A percentile compares a stretch with the other conserved stretches of the same genome.
Conservation (phyloP, 2,329 filamentous ascomycete genomes). For the Trichoderma aggressivum region DNA sequence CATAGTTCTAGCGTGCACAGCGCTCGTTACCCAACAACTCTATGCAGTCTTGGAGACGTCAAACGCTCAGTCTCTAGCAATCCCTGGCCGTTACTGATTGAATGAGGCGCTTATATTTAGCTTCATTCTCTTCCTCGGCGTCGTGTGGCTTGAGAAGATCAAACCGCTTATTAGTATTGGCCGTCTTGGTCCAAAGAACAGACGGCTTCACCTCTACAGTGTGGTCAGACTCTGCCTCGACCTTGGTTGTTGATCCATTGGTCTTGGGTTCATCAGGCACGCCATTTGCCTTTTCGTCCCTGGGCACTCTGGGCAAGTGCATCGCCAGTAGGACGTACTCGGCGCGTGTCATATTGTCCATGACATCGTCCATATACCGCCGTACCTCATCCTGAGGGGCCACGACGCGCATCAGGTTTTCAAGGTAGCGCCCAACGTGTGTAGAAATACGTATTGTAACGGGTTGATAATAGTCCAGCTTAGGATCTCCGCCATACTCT, state of each 20-base stretch:
- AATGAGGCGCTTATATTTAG: slow-evolving; percentile 38
- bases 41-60: background rate
- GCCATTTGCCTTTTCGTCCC: slow-evolving; percentile 29
- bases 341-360: slow-evolving; percentile 65
- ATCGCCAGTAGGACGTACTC: slow-evolving; percentile 66
- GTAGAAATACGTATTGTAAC: slow-evolving; percentile 61
- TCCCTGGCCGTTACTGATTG: slow-evolving; percentile 37
- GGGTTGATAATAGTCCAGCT: slow-evolving; percentile 72
- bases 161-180: slow-evolving; percentile 16
- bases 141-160: slow-evolving; percentile 30
- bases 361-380: slow-evolving; percentile 67
- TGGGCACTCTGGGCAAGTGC: slow-evolving; percentile 51
- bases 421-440: slow-evolving; percentile 53
- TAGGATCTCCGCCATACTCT: slow-evolving; percentile 60
- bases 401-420: slow-evolving; percentile 59
- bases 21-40: background rate
- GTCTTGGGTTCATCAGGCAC: slow-evolving; percentile 32
- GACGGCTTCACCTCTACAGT: slow-evolving; percentile 27
- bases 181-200: slow-evolving; percentile 36
- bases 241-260: slow-evolving; percentile 31
- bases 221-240: slow-evolving; percentile 27
- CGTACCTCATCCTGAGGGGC: slow-evolving; percentile 61
- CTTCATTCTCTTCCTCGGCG: slow-evolving; percentile 35
- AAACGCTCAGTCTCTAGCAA: slow-evolving; percentile 20
- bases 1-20: slow-evolving; percentile 12